Evolutionary conservation across 257 asterid species (phyloP).

Genomic region (Solanum piurae): DNA sequence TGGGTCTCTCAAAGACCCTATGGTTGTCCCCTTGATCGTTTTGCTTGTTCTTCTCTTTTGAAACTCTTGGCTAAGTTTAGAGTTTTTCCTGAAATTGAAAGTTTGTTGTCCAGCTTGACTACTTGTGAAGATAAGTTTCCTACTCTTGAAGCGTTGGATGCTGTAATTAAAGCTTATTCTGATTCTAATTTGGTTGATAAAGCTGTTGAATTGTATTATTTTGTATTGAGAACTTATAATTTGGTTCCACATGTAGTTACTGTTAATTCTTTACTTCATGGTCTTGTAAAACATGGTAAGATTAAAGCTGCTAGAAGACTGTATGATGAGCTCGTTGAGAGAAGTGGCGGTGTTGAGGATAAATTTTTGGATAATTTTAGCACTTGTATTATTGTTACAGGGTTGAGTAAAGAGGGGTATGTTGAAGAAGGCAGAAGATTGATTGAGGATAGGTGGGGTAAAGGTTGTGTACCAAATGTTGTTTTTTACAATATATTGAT

Average conservation of each 20-base stretch:
- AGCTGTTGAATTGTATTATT: conserved; percentile 50
- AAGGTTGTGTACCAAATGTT: conserved; percentile 61
- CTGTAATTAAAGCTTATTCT: conserved; percentile 46
- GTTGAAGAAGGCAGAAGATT: conserved; percentile 59
- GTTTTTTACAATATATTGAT: conserved; percentile 74
- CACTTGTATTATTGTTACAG: conserved; percentile 66
- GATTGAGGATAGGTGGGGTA: conserved; percentile 82
- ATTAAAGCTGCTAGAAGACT: conserved; percentile 41
- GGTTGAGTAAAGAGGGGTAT: conserved; percentile 65
- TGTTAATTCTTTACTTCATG: conserved; percentile 70
- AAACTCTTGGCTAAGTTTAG: conserved; percentile 68
- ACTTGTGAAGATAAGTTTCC: conserved; percentile 59
- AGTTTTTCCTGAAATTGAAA: conserved; percentile 42
- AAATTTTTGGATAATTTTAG: conserved; percentile 57
- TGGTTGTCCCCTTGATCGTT: conserved; percentile 43
- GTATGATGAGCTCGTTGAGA: conserved; percentile 39
- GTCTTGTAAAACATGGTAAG: conserved; percentile 49
- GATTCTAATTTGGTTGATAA: conserved; percentile 40
- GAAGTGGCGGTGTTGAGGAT: conserved; percentile 25
- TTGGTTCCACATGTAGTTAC: conserved; percentile 48
- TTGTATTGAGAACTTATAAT: conserved; percentile 25
- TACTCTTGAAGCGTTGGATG: conserved; percentile 50
- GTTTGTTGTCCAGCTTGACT: conserved; percentile 38
- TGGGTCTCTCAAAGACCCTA: conserved; percentile 41
- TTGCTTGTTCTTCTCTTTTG: conserved; percentile 72